A percentile compares a stretch with the other conserved stretches of the same genome.
Conservation (phyloP, 169 alveolate species). For the Theileria annulata region DNA sequence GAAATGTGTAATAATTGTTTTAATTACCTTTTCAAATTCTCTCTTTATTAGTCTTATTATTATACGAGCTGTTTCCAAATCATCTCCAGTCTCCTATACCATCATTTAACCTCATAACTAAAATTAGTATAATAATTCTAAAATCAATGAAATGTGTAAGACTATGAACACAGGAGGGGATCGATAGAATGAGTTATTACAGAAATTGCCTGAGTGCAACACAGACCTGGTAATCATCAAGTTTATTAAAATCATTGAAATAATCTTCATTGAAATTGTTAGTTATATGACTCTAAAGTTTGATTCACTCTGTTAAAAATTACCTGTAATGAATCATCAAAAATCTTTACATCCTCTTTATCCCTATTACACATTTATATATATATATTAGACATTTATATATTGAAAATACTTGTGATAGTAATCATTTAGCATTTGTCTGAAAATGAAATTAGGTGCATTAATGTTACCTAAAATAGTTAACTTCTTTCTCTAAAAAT, state of each 20-base stretch:
- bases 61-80: slow-evolving; percentile 20
- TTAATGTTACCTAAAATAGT: slow-evolving; percentile 41
- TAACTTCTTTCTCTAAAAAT: slow-evolving; percentile 42
- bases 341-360: slow-evolving; percentile 23
- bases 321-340: slow-evolving; percentile 6
- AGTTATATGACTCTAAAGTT: slow-evolving; percentile 2
- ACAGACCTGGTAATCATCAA: slow-evolving; percentile 13
- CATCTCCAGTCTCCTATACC: slow-evolving; percentile 12
- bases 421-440: slow-evolving; percentile 57
- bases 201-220: not conserved
- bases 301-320: not conserved
- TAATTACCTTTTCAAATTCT: slow-evolving; percentile 44
- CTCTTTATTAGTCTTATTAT: slow-evolving; percentile 51
- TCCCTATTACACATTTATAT: slow-evolving; percentile 5
- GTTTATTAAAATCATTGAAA: not conserved
- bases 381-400: not conserved
- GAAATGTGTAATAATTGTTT: not conserved
- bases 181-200: not conserved
- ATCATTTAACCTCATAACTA: not conserved
- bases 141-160: slow-evolving; percentile 14
- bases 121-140: not conserved
- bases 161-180: not conserved
- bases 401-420: slow-evolving; percentile 12
- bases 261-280: slow-evolving; percentile 15
- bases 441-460: not conserved